Conservation (phyloP, 2,329 filamentous ascomycete species). For the Sporothrix euskadiensis region DNA sequence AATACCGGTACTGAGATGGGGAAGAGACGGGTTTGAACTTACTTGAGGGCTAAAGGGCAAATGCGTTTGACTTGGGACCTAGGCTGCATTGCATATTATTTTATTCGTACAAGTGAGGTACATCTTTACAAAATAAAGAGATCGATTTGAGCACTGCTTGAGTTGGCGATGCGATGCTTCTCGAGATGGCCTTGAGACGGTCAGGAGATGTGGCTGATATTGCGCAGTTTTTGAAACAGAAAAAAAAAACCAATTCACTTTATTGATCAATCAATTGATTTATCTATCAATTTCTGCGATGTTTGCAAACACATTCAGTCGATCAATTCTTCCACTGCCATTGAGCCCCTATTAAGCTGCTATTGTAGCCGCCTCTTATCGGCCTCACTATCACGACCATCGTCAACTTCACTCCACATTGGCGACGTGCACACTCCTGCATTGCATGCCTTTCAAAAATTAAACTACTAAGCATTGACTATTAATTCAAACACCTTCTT, state of each 20-base stretch:
- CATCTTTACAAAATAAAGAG: background rate
- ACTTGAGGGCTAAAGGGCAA: background rate
- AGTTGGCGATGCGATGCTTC: background rate
- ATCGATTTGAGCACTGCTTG: background rate
- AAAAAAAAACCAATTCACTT: background rate
- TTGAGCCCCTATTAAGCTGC: background rate
- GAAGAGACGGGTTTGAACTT: background rate
- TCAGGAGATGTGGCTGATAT: background rate
- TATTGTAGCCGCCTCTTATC: background rate
- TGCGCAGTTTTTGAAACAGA: background rate
- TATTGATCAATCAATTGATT: background rate
- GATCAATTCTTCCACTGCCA: background rate
- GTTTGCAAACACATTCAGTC: too few relatives aligned
- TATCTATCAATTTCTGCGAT: background rate
- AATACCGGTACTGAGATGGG: constrained; percentile 26
- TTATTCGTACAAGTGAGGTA: background rate
- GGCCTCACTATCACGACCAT: background rate
- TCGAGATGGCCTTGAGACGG: background rate
- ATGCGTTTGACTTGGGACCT: background rate
- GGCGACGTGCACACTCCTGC: background rate
- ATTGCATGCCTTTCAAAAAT: background rate
- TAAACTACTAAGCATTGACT: background rate
- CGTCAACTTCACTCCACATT: background rate
- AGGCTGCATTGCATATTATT: background rate
- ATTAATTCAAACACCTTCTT: background rate